Percentiles rank a stretch among this genome's conserved stretches.
phyloP scores from a whole-genome alignment of 352 stramenopile genomes.

The Thraustotheca clavata region DNA sequence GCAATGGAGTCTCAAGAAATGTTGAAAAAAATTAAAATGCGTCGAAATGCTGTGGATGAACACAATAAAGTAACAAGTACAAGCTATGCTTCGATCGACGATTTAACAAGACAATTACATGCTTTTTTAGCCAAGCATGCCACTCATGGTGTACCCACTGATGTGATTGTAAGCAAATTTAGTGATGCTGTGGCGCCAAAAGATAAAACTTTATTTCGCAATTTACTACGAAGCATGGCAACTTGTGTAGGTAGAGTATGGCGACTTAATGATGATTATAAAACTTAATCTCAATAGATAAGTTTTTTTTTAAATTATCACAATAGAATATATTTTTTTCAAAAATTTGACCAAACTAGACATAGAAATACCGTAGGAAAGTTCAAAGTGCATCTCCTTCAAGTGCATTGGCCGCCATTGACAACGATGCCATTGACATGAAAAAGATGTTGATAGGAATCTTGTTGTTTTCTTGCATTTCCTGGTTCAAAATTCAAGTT shows the following conservation, averaged over 20 bases:
- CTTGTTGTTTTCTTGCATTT: too few species aligned
- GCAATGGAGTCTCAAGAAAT: slow-evolving; percentile 53
- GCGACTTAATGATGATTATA: slow-evolving; percentile 56
- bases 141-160: slow-evolving; percentile 67
- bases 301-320: too few species aligned
- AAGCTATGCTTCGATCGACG: slow-evolving; percentile 33
- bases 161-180: slow-evolving; percentile 86
- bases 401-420: too few species aligned
- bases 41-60: slow-evolving; percentile 30
- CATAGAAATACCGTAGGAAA: too few species aligned
- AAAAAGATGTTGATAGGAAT: too few species aligned
- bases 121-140: slow-evolving; percentile 52
- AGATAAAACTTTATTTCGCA: slow-evolving; percentile 83
- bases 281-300: too few species aligned
- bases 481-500: too few species aligned
- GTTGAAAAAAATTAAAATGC: slow-evolving; percentile 52
- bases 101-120: slow-evolving; percentile 68
- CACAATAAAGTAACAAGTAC: slow-evolving; percentile 3
- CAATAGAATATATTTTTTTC: too few species aligned
- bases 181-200: slow-evolving; percentile 69
- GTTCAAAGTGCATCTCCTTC: too few species aligned
- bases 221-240: slow-evolving; percentile 76
- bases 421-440: too few species aligned
- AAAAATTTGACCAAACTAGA: too few species aligned
- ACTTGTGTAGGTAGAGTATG: slow-evolving; percentile 56